Percentiles rank a stretch among this genome's conserved stretches.
Evolutionary conservation across 306 rosid genomes (phyloP).

Genomic region (Begonia peltatifolia): DNA sequence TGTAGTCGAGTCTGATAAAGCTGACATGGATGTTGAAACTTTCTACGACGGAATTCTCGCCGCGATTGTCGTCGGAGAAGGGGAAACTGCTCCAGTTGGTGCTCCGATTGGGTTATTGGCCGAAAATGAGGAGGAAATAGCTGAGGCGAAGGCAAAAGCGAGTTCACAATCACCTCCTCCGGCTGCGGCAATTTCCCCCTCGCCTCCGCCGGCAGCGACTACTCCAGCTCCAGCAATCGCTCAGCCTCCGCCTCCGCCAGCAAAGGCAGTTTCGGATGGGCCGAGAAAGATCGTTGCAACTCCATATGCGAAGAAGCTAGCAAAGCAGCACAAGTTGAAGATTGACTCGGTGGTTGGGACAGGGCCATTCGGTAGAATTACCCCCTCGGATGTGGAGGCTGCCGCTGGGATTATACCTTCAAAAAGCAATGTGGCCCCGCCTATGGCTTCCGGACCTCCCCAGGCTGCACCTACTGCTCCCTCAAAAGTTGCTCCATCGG

Average conservation of each 20-base stretch:
- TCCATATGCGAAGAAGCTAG: constrained; percentile 78
- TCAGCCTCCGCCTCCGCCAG: constrained; percentile 26
- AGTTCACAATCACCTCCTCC: constrained; percentile 15
- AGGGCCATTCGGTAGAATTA: constrained; percentile 68
- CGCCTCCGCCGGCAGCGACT: constrained; percentile 25
- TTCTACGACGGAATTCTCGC: constrained; percentile 86
- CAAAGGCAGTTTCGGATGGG: constrained; percentile 20
- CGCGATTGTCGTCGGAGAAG: constrained; percentile 66
- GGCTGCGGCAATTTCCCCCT: constrained; percentile 16
- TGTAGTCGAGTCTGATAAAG: constrained; percentile 84
- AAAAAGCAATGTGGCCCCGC: constrained; percentile 18
- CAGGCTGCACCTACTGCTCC: constrained; percentile 16
- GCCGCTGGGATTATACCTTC: constrained; percentile 57
- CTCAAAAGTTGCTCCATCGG: constrained; percentile 20
- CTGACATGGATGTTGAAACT: constrained; percentile 90
- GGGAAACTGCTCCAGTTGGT: constrained; percentile 78
- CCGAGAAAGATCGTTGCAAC: constrained; percentile 69
- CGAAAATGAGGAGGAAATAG: constrained; percentile 53
- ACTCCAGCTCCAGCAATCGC: constrained; percentile 33
- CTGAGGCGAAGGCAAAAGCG: constrained; percentile 65
- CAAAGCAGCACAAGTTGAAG: constrained; percentile 76
- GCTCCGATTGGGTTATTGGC: constrained; percentile 73
- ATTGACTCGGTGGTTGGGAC: constrained; percentile 49
- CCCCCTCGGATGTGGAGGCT: constrained; percentile 61
- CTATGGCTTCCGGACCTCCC: constrained; percentile 14